Evolutionary conservation across 2,329 filamentous ascomycete genomes (phyloP), one percentile per base, ranked within the genome.

Genomic region (Daldinia sp.): DNA sequence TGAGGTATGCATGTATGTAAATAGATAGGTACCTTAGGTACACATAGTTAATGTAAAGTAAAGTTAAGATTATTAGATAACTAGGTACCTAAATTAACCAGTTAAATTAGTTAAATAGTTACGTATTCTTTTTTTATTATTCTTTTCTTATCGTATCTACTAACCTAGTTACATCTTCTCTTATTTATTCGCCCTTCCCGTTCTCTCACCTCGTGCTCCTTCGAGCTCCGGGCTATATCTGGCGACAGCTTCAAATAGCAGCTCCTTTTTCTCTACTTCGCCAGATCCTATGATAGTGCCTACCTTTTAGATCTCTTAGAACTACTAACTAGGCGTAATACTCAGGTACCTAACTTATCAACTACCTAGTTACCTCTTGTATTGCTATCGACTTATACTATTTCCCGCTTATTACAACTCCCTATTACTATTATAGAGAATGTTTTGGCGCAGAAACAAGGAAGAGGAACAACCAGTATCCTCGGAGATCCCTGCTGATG

Each of bases 371-470:
- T 58, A 48, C 11, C n/a, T n/a, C 49, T 48, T 54, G 19, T 45
- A 21, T 52, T 37, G 19, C 17, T 54, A 53, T 47, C 25, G 11
- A 17, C 61, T 52, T 9, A 19, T 19, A 29, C 25, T 13, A 29
- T 50, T 13, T 4, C 29, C 34, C 15, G 4, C 34, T n/a, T 35
- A 10, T 30, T 30, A 17, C 25, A 2, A 48, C 11, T 7, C 25
- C n/a, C 13, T 19, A 4, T 15, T 50, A 25, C 11, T 32, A 34
- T 7, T 32, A 34, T 48, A 51, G 32, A 53, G n/a, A 25, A 72
- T 73, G 71, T 69, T 68, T 34, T 69, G 68, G 43, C 59, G 61
- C 59, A 66, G 71, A 61, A 65, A 70, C 52, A 49, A 66, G 37
- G 60, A 69, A 37, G 62, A 66, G 25, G 69, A 70, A 23, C 66